Conservation (phyloP, 2,329 filamentous ascomycete genomes). For the Xylaria sp. region DNA sequence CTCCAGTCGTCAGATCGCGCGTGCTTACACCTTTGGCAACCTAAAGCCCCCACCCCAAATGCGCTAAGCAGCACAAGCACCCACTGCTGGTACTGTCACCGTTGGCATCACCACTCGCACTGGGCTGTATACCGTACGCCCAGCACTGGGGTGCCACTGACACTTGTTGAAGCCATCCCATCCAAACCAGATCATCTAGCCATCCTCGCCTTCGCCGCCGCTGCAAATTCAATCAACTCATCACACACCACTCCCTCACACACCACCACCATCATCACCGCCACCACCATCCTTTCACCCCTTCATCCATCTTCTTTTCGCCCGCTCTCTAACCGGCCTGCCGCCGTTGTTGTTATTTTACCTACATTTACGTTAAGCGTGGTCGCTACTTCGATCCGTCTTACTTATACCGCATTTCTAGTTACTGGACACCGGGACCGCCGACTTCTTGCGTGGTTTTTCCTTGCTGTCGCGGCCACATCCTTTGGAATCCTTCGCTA, state of each 20-base stretch:
- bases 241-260: constrained; percentile 27
- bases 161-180: constrained; percentile 39
- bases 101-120: constrained; percentile 32
- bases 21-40: constrained; percentile 24
- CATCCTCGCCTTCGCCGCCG: constrained; percentile 49
- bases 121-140: constrained; percentile 32
- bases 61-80: constrained; percentile 33
- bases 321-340: constrained; percentile 20
- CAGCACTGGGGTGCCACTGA: constrained; percentile 32
- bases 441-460: constrained; percentile 39
- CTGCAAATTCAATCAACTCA: constrained; percentile 44
- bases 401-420: constrained; percentile 37
- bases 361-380: constrained; percentile 30
- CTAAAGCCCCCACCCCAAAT: constrained; percentile 40
- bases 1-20: constrained; percentile 19
- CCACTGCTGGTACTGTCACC: constrained; percentile 33
- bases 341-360: constrained; percentile 27
- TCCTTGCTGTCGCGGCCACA: constrained; percentile 34
- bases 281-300: constrained; percentile 19
- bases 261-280: constrained; percentile 11
- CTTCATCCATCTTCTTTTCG: constrained; percentile 28
- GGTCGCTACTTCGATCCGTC: constrained; percentile 30
- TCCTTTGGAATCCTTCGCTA: constrained; percentile 33
- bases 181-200: constrained; percentile 43
- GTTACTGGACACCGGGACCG: constrained; percentile 38